A percentile compares a stretch with the other conserved stretches of the same genome.
phyloP scores from a whole-genome alignment of 2,329 filamentous ascomycete species.

The Alternaria atra region DNA sequence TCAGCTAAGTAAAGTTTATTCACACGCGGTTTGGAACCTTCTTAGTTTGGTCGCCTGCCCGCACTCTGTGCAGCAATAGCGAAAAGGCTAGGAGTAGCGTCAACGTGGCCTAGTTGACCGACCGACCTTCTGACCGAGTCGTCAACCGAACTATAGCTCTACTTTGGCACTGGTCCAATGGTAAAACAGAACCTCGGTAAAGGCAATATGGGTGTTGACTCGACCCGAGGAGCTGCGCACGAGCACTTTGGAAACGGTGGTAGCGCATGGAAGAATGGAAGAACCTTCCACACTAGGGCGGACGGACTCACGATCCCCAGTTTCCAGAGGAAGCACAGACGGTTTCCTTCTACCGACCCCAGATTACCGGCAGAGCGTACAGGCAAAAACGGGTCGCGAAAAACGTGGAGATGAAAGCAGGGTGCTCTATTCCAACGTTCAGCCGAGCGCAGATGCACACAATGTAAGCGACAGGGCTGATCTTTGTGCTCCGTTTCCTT shows the following conservation, averaged over 20 bases:
- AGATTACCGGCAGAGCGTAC: conserved; percentile 21
- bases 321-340: conserved; percentile 22
- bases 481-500: conserved; percentile 9
- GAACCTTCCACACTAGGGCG: conserved; percentile 18
- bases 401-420: conserved; percentile 13
- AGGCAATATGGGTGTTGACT: conserved; percentile 8
- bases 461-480: conserved; percentile 10
- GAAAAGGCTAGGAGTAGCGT: background rate
- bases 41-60: background rate
- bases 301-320: conserved; percentile 7
- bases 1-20: background rate
- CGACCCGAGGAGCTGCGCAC: conserved; percentile 8
- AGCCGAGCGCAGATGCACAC: conserved; percentile 19
- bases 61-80: conserved; percentile 5
- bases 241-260: background rate
- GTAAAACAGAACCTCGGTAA: conserved; percentile 1
- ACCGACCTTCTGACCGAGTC: conserved; percentile 1
- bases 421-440: background rate
- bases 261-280: conserved; percentile 22
- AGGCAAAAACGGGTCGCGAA: conserved; percentile 19
- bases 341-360: conserved; percentile 16
- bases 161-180: background rate
- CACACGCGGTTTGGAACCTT: background rate
- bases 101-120: background rate
- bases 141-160: background rate